A percentile compares a stretch with the other conserved stretches of the same genome.
These are phyloP conservation scores for Zygosaccharomyces pseudobailii DNA, from an alignment of 1,139 yeast genomes.

Conservation along the genomic window DNA sequence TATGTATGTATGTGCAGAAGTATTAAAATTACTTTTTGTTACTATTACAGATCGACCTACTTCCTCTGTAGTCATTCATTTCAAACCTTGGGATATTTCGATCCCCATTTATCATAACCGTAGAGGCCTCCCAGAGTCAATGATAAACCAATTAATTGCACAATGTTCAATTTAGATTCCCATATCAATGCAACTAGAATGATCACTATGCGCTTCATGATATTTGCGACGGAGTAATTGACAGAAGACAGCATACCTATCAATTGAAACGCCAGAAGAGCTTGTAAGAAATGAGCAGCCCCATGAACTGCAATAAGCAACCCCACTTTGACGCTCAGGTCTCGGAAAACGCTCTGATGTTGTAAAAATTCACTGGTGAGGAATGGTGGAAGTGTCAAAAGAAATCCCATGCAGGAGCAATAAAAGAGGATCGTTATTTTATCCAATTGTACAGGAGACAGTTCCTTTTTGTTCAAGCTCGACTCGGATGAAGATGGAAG, in stretches of 20 bases:
- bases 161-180: conserved; percentile 56
- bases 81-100: not conserved
- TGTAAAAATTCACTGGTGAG: conserved; percentile 38
- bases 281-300: conserved; percentile 75
- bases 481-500: conserved; percentile 23
- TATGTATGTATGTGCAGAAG: not conserved
- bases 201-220: conserved; percentile 80
- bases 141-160: conserved; percentile 65
- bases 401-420: conserved; percentile 78
- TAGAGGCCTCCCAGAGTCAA: conserved; percentile 64
- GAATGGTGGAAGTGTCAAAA: conserved; percentile 74
- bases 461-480: conserved; percentile 10
- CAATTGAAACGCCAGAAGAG: conserved; percentile 82
- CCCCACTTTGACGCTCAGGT: conserved; percentile 37
- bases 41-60: conserved; percentile 1
- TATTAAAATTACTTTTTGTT: conserved; percentile 1
- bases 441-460: conserved; percentile 45
- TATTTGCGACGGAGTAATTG: conserved; percentile 85
- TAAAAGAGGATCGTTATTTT: conserved; percentile 78
- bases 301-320: conserved; percentile 57
- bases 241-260: conserved; percentile 83
- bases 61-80: not conserved
- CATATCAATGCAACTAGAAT: conserved; percentile 75
- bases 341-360: conserved; percentile 20
- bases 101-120: conserved; percentile 49